These are phyloP conservation scores for Inga oerstediana DNA, from an alignment of 306 rosid genomes.

Conservation along the genomic window DNA sequence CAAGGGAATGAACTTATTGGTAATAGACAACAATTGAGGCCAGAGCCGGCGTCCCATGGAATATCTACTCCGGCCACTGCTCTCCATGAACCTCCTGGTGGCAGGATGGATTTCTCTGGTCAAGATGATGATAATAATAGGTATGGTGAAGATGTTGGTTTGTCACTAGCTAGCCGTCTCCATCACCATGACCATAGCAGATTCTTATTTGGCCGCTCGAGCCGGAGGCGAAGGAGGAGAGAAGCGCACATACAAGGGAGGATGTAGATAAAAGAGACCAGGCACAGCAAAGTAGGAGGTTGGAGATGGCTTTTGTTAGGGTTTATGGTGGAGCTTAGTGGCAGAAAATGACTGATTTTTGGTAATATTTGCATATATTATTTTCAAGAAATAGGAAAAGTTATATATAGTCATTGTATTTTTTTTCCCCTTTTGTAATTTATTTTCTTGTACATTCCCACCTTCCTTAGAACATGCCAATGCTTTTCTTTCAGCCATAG, in stretches of 20 bases:
- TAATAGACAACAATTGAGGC: slow-evolving; percentile 53
- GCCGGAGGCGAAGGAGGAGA: slow-evolving; percentile 81
- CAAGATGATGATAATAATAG: slow-evolving; percentile 47
- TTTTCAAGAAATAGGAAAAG: slow-evolving; percentile 37
- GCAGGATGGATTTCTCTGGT: slow-evolving; percentile 53
- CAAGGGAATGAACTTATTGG: slow-evolving; percentile 55
- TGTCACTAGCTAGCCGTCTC: slow-evolving; percentile 73
- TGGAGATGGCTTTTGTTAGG: slow-evolving; percentile 58
- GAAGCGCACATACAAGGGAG: slow-evolving; percentile 30
- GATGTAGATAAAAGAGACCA: slow-evolving; percentile 33
- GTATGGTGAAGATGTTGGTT: slow-evolving; percentile 44
- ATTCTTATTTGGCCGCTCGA: slow-evolving; percentile 71
- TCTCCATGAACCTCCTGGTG: slow-evolving; percentile 11
- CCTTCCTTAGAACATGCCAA: slow-evolving; percentile 18
- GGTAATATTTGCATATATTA: slow-evolving; percentile 51
- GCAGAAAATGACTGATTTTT: slow-evolving; percentile 43
- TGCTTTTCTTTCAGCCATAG: background rate
- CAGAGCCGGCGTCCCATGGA: slow-evolving; percentile 49
- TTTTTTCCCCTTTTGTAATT: slow-evolving; percentile 39
- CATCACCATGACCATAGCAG: slow-evolving; percentile 69
- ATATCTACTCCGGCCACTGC: slow-evolving; percentile 41
- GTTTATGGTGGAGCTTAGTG: slow-evolving; percentile 53
- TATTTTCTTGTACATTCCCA: slow-evolving; percentile 37
- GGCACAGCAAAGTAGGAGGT: slow-evolving; percentile 47
- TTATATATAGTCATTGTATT: slow-evolving; percentile 31